Evolutionary conservation across 2,329 filamentous ascomycete species (phyloP), one percentile per base, ranked within the genome.

Genomic region (Microdochium bolleyi): DNA sequence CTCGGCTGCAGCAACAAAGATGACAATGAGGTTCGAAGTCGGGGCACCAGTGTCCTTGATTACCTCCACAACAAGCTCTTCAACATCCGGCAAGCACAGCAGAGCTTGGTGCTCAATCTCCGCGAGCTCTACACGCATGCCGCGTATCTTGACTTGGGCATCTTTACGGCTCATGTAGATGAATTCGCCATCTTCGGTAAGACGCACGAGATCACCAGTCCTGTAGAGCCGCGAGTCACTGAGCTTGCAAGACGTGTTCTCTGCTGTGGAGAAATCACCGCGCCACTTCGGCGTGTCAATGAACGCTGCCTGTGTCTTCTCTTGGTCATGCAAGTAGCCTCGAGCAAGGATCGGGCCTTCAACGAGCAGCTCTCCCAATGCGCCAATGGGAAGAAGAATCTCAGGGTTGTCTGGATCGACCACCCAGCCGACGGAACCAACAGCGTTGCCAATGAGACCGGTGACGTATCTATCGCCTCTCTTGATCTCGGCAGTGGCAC

Each of bases 21-120:
- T 3, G 9, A 62, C 60, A 9, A 74, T 25, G 3, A 22, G 21
- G 24, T 48, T 48, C 3, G 92, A 67, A 16, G 77, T 63, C 48
- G 32, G 61, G 56, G 38, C 32, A 2, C 34, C 34, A 38, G 11
- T 38, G 13, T 38, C n/a, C 34, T 38, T 38, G 34, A 38, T 38
- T 5, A 38, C 34, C 34, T 38, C 34, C 7, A 38, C 34, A 19
- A 19, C 14, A 16, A 38, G 34, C 11, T 38, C 34, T 3, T 38
- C 34, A 24, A 32, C 38, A 14, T 34, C 22, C 5, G 34, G 34
- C 34, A 38, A 38, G 34, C 34, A 38, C 7, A 38, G 34, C 34
- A 19, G 5, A 8, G 34, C 7, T 16, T 48, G 44, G 19, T 53
- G n/a, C 44, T 48, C 44, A 19, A 48, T 25, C 8, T 48, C 44